phyloP scores from a whole-genome alignment of 371 early-diverging fungal species.

The Synchytrium microbalum region DNA sequence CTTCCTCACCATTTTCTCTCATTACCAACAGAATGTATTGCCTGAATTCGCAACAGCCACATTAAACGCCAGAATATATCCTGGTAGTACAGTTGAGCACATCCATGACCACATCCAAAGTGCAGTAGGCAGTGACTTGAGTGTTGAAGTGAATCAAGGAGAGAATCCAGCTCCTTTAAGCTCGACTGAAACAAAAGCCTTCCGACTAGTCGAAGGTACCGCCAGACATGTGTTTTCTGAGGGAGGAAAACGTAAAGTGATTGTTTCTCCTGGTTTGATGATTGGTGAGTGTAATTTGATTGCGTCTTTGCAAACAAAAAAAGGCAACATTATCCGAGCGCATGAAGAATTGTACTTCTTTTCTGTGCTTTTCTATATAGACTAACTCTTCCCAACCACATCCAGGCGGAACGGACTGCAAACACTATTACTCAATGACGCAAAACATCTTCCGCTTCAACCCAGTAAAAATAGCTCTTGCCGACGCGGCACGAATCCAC shows the following conservation, averaged over 20 bases:
- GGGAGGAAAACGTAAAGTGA: not conserved
- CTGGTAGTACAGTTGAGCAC: constrained; percentile 8
- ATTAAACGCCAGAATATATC: constrained; percentile 12
- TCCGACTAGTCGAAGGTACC: constrained; percentile 8
- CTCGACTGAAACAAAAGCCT: constrained; percentile 4
- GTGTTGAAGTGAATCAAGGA: not conserved
- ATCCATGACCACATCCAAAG: constrained; percentile 3
- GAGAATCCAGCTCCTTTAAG: not conserved
- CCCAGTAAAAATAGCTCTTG: constrained; percentile 7
- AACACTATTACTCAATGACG: not conserved
- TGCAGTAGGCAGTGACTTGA: constrained; percentile 5
- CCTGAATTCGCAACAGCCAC: constrained; percentile 11
- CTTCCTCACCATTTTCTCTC: too few relatives aligned
- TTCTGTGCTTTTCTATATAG: too few relatives aligned
- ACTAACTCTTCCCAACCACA: too few relatives aligned
- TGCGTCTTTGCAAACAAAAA: too few relatives aligned
- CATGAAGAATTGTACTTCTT: too few relatives aligned
- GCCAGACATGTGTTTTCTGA: constrained; percentile 13
- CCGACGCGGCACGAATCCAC: constrained; percentile 12
- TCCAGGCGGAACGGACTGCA: too few relatives aligned
- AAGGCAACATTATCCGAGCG: too few relatives aligned
- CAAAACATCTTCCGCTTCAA: constrained; percentile 14
- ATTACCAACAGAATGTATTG: too few relatives aligned
- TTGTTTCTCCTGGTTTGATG: constrained; percentile 15
- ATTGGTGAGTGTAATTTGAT: constrained; percentile 10